Conservation (phyloP, 164 flowering plant genomes). For the Piper longum region DNA sequence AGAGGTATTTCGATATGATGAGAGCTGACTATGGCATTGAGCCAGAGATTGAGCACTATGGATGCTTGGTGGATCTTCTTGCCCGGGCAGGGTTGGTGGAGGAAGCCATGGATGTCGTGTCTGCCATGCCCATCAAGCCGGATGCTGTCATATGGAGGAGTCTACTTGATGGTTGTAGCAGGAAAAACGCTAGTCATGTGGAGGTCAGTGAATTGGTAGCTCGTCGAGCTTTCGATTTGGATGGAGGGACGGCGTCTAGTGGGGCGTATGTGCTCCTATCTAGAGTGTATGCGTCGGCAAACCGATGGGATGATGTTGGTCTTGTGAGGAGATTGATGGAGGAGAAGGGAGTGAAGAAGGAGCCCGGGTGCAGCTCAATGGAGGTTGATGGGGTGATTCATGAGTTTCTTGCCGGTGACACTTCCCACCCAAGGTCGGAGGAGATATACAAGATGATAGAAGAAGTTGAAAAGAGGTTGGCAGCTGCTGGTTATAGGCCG, state of each 20-base stretch:
- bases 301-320: constrained; percentile 61
- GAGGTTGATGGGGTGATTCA: constrained; percentile 49
- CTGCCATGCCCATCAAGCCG: constrained; percentile 60
- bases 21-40: constrained; percentile 27
- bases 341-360: constrained; percentile 51
- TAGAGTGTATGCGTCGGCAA: constrained; percentile 56
- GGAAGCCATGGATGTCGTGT: constrained; percentile 46
- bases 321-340: constrained; percentile 50
- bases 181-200: constrained; percentile 27
- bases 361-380: constrained; percentile 66
- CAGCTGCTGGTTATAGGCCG: constrained; percentile 32
- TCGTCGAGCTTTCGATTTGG: constrained; percentile 26
- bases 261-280: constrained; percentile 69
- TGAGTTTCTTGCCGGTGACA: constrained; percentile 69
- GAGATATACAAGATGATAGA: constrained; percentile 35
- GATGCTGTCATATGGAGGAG: constrained; percentile 77
- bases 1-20: constrained; percentile 15
- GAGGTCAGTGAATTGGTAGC: constrained; percentile 54
- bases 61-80: constrained; percentile 66
- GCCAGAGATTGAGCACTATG: constrained; percentile 69
- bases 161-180: constrained; percentile 63
- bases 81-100: constrained; percentile 50
- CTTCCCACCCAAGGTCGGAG: constrained; percentile 40
- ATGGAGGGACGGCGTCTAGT: constrained; percentile 21
- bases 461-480: constrained; percentile 32